Evolutionary conservation across 2,329 filamentous ascomycete species (phyloP).

Genomic region (Claviceps sp.): DNA sequence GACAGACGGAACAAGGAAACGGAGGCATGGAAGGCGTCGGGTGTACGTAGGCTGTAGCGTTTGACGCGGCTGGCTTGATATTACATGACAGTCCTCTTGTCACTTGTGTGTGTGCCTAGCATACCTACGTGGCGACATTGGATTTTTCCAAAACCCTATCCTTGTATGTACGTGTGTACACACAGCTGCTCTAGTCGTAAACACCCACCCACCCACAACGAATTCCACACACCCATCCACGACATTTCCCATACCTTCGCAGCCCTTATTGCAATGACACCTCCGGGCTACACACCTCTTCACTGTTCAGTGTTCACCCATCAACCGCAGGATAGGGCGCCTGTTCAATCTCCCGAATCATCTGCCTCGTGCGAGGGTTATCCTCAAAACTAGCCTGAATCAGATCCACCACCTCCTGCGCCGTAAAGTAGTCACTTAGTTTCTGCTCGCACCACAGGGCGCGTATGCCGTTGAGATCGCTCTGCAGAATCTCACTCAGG

Average conservation of each 20-base stretch:
- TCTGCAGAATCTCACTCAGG: slow-evolving; percentile 51
- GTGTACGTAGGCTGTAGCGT: too few species aligned
- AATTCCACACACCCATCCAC: too few species aligned
- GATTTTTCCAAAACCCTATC: too few species aligned
- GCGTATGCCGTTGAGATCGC: slow-evolving; percentile 49
- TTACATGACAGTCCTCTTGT: too few species aligned
- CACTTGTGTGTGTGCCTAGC: too few species aligned
- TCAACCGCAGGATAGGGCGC: slow-evolving; percentile 28
- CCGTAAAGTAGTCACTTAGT: slow-evolving; percentile 48
- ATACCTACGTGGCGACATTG: too few species aligned
- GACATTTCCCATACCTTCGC: neutral
- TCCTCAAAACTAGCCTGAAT: slow-evolving; percentile 52
- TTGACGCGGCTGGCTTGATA: too few species aligned
- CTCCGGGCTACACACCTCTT: neutral
- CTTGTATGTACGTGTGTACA: too few species aligned
- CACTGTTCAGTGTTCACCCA: neutral
- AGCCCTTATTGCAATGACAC: neutral
- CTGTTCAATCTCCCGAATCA: slow-evolving; percentile 43
- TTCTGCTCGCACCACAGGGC: slow-evolving; percentile 54
- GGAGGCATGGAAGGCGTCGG: too few species aligned
- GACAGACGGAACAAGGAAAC: too few species aligned
- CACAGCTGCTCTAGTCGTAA: too few species aligned
- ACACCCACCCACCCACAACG: too few species aligned
- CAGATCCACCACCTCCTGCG: slow-evolving; percentile 47
- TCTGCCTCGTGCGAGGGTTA: slow-evolving; percentile 43